A percentile compares a stretch with the other conserved stretches of the same genome.
Conservation (phyloP, 1,139 yeast species). For the Protomyces pachydermus region DNA sequence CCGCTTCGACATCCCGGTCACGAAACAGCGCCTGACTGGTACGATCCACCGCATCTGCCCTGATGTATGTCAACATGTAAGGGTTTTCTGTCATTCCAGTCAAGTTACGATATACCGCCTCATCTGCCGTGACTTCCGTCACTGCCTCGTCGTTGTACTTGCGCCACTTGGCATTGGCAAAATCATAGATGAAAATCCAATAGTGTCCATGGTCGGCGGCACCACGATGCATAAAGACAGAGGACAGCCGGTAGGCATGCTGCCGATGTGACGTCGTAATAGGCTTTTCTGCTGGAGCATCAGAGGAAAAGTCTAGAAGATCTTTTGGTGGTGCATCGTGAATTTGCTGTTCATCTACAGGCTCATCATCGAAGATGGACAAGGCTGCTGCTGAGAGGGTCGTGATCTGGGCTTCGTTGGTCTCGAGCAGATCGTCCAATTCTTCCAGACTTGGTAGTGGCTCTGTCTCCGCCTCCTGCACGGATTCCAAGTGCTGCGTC, state of each 20-base stretch:
- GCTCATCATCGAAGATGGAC: slow-evolving; percentile 37
- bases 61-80: slow-evolving; percentile 29
- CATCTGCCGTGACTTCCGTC: slow-evolving; percentile 67
- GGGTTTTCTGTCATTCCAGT: slow-evolving; percentile 28
- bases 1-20: neutral
- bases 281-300: slow-evolving; percentile 43
- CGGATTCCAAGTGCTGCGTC: neutral
- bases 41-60: slow-evolving; percentile 5
- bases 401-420: slow-evolving; percentile 8
- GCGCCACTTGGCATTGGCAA: slow-evolving; percentile 60
- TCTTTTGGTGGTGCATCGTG: neutral
- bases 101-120: slow-evolving; percentile 48
- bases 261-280: slow-evolving; percentile 43
- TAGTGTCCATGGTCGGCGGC: slow-evolving; percentile 96
- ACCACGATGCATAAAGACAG: slow-evolving; percentile 91
- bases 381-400: slow-evolving; percentile 31
- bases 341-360: slow-evolving; percentile 27
- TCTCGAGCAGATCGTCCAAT: slow-evolving; percentile 1
- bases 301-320: slow-evolving; percentile 40
- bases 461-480: neutral
- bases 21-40: slow-evolving; percentile 9
- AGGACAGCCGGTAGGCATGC: slow-evolving; percentile 77
- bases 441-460: neutral
- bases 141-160: slow-evolving; percentile 91
- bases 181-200: slow-evolving; percentile 88